Conservation (phyloP, 805 yeast species). For the Metschnikowia henanensis region DNA sequence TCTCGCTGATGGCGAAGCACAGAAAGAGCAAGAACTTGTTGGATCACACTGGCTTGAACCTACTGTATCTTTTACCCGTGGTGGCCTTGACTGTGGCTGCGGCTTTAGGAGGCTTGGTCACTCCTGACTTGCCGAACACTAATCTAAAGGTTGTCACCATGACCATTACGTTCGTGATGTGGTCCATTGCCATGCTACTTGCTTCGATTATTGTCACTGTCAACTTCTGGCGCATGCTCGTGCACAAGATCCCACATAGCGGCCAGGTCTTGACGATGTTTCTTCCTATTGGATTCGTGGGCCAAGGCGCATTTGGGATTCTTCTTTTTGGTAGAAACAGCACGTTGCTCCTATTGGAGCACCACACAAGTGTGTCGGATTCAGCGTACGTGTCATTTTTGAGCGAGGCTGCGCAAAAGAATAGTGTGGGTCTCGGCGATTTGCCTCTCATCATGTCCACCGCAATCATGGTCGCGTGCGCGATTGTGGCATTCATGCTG, state of each 20-base stretch:
- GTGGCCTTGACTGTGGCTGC: slow-evolving; percentile 78
- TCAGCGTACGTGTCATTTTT: slow-evolving; percentile 15
- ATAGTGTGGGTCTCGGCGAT: slow-evolving; percentile 3
- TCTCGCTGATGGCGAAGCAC: slow-evolving; percentile 42
- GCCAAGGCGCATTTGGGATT: slow-evolving; percentile 79
- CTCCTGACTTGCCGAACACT: slow-evolving; percentile 40
- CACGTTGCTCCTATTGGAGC: slow-evolving; percentile 21
- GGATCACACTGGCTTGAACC: slow-evolving; percentile 41
- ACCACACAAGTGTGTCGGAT: slow-evolving; percentile 5
- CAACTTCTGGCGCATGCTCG: slow-evolving; percentile 58
- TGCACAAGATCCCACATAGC: slow-evolving; percentile 59
- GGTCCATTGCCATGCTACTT: slow-evolving; percentile 67
- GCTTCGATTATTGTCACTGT: slow-evolving; percentile 57
- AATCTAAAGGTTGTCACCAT: slow-evolving; percentile 52
- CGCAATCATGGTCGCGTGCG: slow-evolving; percentile 17
- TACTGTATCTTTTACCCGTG: slow-evolving; percentile 69
- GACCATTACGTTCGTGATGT: slow-evolving; percentile 54
- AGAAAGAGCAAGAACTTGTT: slow-evolving; percentile 25
- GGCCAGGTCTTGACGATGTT: slow-evolving; percentile 61
- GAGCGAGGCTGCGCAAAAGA: slow-evolving; percentile 7
- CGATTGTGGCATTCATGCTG: slow-evolving; percentile 41
- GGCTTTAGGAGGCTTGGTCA: slow-evolving; percentile 64
- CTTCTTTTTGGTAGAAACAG: slow-evolving; percentile 51
- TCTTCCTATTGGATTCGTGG: slow-evolving; percentile 80
- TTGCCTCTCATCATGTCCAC: slow-evolving; percentile 11